Evolutionary conservation across 495 filamentous ascomycete species (phyloP).

Genomic region (Penicillium bialowiezense): DNA sequence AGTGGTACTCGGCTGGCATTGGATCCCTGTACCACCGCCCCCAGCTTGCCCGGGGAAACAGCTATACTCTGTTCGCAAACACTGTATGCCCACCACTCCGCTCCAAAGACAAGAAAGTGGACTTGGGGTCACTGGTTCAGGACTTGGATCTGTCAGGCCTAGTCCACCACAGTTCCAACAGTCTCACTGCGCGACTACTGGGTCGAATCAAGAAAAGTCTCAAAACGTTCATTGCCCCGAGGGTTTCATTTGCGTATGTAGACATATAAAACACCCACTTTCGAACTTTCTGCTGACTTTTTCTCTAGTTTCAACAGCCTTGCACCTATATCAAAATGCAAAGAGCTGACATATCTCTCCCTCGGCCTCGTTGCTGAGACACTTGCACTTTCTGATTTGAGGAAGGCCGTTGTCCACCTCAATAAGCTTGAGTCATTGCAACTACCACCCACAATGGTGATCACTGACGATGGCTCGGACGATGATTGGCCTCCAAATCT

Average conservation of each 20-base stretch:
- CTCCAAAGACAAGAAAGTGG: constrained; percentile 41
- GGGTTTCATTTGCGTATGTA: constrained; percentile 57
- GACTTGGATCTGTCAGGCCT: constrained; percentile 56
- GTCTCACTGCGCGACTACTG: constrained; percentile 62
- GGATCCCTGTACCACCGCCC: constrained; percentile 56
- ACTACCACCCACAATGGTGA: constrained; percentile 51
- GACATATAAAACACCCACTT: neutral
- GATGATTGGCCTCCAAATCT: constrained; percentile 29
- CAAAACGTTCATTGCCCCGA: constrained; percentile 63
- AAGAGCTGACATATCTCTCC: constrained; percentile 51
- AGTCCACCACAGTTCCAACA: constrained; percentile 64
- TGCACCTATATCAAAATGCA: constrained; percentile 61
- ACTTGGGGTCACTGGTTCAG: constrained; percentile 55
- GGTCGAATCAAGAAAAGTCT: constrained; percentile 56
- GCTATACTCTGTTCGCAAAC: constrained; percentile 57
- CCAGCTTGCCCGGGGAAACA: constrained; percentile 41
- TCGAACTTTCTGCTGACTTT: constrained; percentile 6
- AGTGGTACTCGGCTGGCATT: constrained; percentile 63
- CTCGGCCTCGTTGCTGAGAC: constrained; percentile 56
- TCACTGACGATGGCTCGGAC: constrained; percentile 11
- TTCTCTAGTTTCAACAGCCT: constrained; percentile 51
- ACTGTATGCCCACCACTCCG: constrained; percentile 62
- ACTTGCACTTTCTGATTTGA: constrained; percentile 50
- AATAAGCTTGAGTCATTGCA: constrained; percentile 47
- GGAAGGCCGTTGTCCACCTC: constrained; percentile 50